phyloP scores from a whole-genome alignment of 306 rosid genomes.

The Herpetospermum pedunculosum region DNA sequence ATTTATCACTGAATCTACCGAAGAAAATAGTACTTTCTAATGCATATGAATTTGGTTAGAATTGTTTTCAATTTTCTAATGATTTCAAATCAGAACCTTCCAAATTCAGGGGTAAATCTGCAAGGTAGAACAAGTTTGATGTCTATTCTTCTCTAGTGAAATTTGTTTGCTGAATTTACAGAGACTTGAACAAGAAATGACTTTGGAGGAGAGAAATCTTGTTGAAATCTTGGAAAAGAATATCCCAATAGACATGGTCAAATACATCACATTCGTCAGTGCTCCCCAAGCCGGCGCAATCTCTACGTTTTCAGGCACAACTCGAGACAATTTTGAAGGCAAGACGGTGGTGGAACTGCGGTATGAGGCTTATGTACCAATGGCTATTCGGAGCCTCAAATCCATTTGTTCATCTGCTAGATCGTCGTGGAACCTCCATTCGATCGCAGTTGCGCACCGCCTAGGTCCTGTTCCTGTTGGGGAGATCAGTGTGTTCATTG shows the following conservation, averaged over 20 bases:
- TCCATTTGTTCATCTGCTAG: slow-evolving; percentile 66
- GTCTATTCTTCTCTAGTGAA: background rate
- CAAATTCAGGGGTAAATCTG: too few relatives aligned
- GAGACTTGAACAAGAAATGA: slow-evolving; percentile 26
- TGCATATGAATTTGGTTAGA: too few relatives aligned
- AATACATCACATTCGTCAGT: slow-evolving; percentile 51
- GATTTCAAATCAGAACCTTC: too few relatives aligned
- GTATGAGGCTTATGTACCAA: slow-evolving; percentile 76
- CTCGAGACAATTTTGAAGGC: slow-evolving; percentile 70
- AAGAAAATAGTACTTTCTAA: background rate
- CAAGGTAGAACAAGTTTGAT: background rate
- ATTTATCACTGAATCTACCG: background rate
- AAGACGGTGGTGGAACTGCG: slow-evolving; percentile 71
- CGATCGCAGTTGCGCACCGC: slow-evolving; percentile 73
- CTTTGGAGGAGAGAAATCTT: slow-evolving; percentile 44
- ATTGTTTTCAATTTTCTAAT: too few relatives aligned
- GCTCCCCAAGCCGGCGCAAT: slow-evolving; percentile 83
- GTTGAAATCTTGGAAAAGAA: slow-evolving; percentile 63
- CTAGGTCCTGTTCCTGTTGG: slow-evolving; percentile 74
- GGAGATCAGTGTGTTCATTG: slow-evolving; percentile 61
- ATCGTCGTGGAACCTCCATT: slow-evolving; percentile 63
- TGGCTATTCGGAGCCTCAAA: slow-evolving; percentile 65
- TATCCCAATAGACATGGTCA: slow-evolving; percentile 39
- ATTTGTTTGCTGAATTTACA: background rate
- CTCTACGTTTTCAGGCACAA: slow-evolving; percentile 85